Evolutionary conservation across 1,284 basidiomycete species (phyloP).

Genomic region (Boletus sp.): DNA sequence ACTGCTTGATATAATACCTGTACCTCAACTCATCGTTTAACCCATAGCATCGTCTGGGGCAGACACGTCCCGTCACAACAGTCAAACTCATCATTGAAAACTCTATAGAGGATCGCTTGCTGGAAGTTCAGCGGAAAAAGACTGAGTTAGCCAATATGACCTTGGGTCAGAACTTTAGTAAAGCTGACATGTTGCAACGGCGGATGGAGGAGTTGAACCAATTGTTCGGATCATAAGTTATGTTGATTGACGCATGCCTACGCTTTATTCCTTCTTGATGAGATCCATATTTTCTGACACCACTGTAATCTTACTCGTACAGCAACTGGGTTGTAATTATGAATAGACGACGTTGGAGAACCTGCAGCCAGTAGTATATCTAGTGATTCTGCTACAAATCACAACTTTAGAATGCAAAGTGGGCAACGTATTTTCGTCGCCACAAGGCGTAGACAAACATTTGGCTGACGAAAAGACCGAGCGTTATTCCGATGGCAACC

Average conservation of each 20-base stretch:
- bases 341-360: constrained; percentile 20
- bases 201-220: constrained; percentile 79
- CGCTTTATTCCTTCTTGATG: constrained; percentile 11
- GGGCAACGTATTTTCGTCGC: constrained; percentile 63
- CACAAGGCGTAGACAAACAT: constrained; percentile 77
- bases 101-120: constrained; percentile 85
- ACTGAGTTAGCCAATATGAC: constrained; percentile 89
- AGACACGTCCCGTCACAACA: constrained; percentile 86
- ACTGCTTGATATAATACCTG: neutral
- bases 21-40: constrained; percentile 8
- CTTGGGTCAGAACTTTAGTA: constrained; percentile 75
- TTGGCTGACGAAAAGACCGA: constrained; percentile 78
- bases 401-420: constrained; percentile 66
- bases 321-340: constrained; percentile 31
- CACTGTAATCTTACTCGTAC: constrained; percentile 33
- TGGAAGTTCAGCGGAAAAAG: constrained; percentile 94
- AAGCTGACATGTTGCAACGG: constrained; percentile 78
- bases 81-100: constrained; percentile 91
- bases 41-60: constrained; percentile 83
- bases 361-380: no score
- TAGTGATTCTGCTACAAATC: no score
- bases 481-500: constrained; percentile 83
- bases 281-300: constrained; percentile 23
- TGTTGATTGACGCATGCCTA: constrained; percentile 13
- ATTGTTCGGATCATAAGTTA: constrained; percentile 51